A percentile compares a stretch with the other conserved stretches of the same genome.
Conservation (phyloP, 163 green algal species). For the Trebouxiophyceae sp. region DNA sequence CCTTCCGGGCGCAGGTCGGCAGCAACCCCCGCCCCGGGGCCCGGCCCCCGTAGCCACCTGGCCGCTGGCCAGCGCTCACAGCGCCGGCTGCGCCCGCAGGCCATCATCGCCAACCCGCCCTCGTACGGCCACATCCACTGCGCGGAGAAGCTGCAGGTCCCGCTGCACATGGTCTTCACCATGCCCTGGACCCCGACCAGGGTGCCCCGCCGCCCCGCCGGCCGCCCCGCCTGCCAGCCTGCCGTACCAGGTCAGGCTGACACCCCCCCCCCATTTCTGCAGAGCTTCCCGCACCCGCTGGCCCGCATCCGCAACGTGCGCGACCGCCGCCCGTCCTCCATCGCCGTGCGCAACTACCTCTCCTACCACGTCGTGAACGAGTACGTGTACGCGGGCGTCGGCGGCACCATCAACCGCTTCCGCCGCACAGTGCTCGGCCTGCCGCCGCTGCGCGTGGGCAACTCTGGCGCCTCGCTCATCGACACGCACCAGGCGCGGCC, state of each 20-base stretch:
- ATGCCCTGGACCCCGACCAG: conserved; percentile 63
- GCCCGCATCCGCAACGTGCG: conserved; percentile 26
- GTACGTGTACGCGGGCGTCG: conserved; percentile 31
- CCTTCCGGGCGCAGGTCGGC: background rate
- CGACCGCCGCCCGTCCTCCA: conserved; percentile 7
- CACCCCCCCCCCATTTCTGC: background rate
- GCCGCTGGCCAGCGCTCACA: background rate
- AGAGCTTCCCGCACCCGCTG: conserved; percentile 45
- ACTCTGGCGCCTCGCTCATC: conserved; percentile 6
- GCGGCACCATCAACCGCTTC: conserved; percentile 29
- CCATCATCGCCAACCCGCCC: conserved; percentile 61
- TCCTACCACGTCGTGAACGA: conserved; percentile 50
- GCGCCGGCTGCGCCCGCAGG: conserved; percentile 2
- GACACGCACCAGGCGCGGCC: conserved; percentile 5
- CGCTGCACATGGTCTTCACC: conserved; percentile 64
- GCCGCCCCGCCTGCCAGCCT: background rate
- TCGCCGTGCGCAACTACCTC: conserved; percentile 30
- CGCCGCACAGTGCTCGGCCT: conserved; percentile 27
- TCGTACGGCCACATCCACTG: conserved; percentile 46
- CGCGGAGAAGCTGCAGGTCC: conserved; percentile 54
- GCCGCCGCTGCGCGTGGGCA: conserved; percentile 1
- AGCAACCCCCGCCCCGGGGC: too few species aligned
- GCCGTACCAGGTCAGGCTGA: background rate
- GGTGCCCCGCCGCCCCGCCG: conserved; percentile 6
- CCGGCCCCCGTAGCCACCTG: too few species aligned